Percentiles rank a stretch among this genome's conserved stretches.
phyloP scores from a whole-genome alignment of 345 rosid species.

The Populus ilicifolia region DNA sequence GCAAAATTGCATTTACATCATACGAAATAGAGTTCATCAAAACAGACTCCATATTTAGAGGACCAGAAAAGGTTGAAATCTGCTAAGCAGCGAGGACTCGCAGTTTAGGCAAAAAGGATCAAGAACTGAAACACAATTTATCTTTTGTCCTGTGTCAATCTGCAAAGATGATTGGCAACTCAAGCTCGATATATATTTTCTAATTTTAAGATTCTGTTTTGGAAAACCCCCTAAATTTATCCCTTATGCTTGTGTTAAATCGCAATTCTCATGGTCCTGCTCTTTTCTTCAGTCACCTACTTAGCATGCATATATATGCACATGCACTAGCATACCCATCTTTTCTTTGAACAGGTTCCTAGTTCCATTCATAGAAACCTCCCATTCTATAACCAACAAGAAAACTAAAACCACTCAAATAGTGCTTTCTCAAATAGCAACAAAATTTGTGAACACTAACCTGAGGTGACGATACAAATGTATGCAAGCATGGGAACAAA shows the following conservation, averaged over 20 bases:
- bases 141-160: too few species aligned
- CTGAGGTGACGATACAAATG: constrained; percentile 75
- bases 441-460: constrained; percentile 36
- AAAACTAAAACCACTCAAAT: background rate
- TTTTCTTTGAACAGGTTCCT: background rate
- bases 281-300: background rate
- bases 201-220: too few species aligned
- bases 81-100: too few species aligned
- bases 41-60: too few species aligned
- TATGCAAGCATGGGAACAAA: constrained; percentile 75
- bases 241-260: background rate
- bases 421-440: background rate
- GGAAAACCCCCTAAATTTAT: too few species aligned
- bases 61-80: too few species aligned
- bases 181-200: too few species aligned
- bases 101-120: too few species aligned
- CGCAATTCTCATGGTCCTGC: background rate
- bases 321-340: background rate
- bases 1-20: too few species aligned
- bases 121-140: too few species aligned
- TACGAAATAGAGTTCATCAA: too few species aligned
- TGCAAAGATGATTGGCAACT: too few species aligned
- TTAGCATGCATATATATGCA: background rate
- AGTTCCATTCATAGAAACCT: background rate
- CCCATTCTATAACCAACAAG: background rate